A percentile compares a stretch with the other conserved stretches of the same genome.
These are phyloP conservation scores for Nicotiana rustica DNA, from an alignment of 305 asterid species.

Conservation along the genomic window DNA sequence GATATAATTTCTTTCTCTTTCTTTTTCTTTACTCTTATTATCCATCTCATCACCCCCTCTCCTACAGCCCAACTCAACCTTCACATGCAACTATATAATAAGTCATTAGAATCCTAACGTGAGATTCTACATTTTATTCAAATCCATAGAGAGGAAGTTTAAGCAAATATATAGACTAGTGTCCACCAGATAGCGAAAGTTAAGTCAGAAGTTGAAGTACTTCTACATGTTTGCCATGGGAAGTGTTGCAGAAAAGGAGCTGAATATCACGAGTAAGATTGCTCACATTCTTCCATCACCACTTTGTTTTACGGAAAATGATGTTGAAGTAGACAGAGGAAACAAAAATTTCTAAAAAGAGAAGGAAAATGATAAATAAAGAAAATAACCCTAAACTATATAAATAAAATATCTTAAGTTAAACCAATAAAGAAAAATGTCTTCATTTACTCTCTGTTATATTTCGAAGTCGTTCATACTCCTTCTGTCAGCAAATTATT, in stretches of 20 bases:
- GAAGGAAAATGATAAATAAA: too few species aligned
- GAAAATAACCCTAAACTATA: too few species aligned
- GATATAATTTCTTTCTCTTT: neutral
- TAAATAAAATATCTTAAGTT: too few species aligned
- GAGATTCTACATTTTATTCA: neutral
- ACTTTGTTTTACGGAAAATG: too few species aligned
- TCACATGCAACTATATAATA: neutral
- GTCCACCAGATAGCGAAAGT: too few species aligned
- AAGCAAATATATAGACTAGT: neutral
- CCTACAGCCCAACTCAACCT: neutral
- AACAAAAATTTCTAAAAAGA: too few species aligned
- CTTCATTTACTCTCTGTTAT: too few species aligned
- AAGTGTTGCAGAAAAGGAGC: slow-evolving; percentile 8
- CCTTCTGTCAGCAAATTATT: too few species aligned
- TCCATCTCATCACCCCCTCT: neutral
- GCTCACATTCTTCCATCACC: neutral
- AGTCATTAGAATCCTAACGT: neutral
- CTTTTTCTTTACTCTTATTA: neutral
- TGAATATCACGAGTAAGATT: neutral
- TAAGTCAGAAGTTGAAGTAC: too few species aligned
- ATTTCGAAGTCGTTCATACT: too few species aligned
- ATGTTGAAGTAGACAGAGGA: too few species aligned
- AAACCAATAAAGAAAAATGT: too few species aligned
- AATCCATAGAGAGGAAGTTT: neutral
- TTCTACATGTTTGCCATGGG: neutral